A percentile compares a stretch with the other conserved stretches of the same genome.
These are phyloP conservation scores for Beverwykella pulmonaria DNA, from an alignment of 495 filamentous ascomycete genomes.

Conservation along the genomic window DNA sequence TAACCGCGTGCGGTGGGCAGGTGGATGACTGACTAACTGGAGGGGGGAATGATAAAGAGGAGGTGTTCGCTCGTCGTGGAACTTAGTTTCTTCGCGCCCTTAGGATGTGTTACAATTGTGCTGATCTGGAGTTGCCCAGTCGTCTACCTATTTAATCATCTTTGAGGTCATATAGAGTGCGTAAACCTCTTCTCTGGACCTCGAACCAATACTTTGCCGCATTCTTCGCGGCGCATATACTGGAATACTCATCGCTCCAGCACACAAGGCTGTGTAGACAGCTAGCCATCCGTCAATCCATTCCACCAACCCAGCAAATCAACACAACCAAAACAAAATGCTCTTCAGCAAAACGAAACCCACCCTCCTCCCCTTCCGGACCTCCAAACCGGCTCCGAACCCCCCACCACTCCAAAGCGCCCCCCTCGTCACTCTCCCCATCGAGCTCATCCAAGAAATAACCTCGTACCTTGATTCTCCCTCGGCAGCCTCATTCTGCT, in stretches of 20 bases:
- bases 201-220: too few species aligned
- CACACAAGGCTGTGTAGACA: too few species aligned
- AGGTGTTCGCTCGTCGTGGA: not conserved
- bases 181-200: not conserved
- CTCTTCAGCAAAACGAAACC: too few species aligned
- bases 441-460: conserved; percentile 32
- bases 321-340: too few species aligned
- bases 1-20: not conserved
- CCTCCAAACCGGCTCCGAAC: not conserved
- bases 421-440: conserved; percentile 19
- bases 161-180: conserved; percentile 2
- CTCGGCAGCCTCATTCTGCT: conserved; percentile 21
- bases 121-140: conserved; percentile 2
- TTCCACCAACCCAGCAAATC: not conserved
- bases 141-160: conserved; percentile 17
- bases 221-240: too few species aligned
- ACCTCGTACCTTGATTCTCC: conserved; percentile 15
- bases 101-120: not conserved
- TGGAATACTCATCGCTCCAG: too few species aligned
- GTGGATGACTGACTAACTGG: not conserved
- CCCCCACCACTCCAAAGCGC: conserved; percentile 3
- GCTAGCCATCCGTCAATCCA: not conserved
- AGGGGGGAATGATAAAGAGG: not conserved
- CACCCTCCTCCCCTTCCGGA: not conserved
- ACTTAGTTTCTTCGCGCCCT: not conserved